phyloP scores from a whole-genome alignment of 768 basidiomycete species.

The Cubamyces lactineus region DNA sequence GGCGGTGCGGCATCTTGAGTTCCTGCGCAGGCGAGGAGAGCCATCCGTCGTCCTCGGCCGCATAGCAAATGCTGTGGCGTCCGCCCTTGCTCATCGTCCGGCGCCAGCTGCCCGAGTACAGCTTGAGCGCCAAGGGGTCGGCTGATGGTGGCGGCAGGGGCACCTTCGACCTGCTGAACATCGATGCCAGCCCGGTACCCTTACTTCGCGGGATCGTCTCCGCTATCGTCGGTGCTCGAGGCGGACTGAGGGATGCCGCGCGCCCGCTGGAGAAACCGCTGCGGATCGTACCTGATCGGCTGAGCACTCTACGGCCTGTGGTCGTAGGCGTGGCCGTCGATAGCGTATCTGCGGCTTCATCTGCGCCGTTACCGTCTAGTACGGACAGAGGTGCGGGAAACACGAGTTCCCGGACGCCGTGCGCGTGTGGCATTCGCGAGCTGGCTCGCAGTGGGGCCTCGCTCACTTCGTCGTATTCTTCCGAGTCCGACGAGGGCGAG shows the following conservation, averaged over 20 bases:
- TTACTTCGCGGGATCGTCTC: conserved; percentile 20
- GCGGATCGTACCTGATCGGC: conserved; percentile 17
- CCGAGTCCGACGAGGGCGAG: conserved; percentile 41
- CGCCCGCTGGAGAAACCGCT: conserved; percentile 9
- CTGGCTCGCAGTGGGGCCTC: conserved; percentile 17
- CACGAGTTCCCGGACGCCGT: conserved; percentile 56
- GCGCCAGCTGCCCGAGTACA: conserved; percentile 56
- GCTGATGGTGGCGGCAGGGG: conserved; percentile 49
- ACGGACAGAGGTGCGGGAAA: conserved; percentile 79
- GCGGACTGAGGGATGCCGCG: conserved; percentile 19
- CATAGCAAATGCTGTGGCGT: conserved; percentile 1
- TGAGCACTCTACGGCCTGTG: conserved; percentile 7
- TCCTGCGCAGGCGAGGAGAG: conserved; percentile 32
- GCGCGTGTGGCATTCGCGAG: conserved; percentile 31
- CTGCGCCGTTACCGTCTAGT: conserved; percentile 16
- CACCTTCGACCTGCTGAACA: conserved; percentile 42
- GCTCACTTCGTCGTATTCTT: conserved; percentile 47
- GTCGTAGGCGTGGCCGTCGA: conserved; percentile 3
- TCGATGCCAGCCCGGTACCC: conserved; percentile 32
- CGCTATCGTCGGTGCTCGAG: conserved; percentile 6
- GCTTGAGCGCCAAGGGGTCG: conserved; percentile 49
- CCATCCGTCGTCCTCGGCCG: conserved; percentile 18
- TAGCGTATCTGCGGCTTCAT: conserved; percentile 1
- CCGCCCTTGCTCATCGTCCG: conserved; percentile 16
- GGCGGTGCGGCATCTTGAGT: conserved; percentile 42